A percentile compares a stretch with the other conserved stretches of the same genome.
These are phyloP conservation scores for Solanum hybrid DNA, from an alignment of 305 asterid genomes.

Conservation along the genomic window DNA sequence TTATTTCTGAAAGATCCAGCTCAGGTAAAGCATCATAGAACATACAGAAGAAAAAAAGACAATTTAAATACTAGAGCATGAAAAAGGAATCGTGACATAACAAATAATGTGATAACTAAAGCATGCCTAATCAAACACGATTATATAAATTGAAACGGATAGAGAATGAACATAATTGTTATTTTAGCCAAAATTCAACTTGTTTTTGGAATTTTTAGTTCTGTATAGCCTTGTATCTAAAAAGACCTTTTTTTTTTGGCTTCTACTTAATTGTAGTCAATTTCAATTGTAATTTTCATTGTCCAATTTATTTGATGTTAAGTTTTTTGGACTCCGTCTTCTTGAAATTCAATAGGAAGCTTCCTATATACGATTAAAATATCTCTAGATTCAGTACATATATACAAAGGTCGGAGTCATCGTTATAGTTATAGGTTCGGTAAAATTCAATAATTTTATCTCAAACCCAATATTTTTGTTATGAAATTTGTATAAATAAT, in stretches of 20 bases:
- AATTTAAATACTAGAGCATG: neutral
- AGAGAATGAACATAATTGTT: neutral
- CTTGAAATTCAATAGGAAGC: neutral
- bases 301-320: neutral
- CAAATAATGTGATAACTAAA: neutral
- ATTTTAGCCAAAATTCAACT: neutral
- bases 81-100: neutral
- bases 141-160: neutral
- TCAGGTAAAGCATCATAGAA: neutral
- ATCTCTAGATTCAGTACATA: neutral
- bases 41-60: neutral
- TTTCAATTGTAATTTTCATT: neutral
- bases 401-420: neutral
- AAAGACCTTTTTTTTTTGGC: neutral
- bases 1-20: neutral
- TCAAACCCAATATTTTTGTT: neutral
- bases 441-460: neutral
- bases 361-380: neutral
- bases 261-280: neutral
- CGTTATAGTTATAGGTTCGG: neutral
- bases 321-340: neutral
- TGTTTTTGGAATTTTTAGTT: neutral
- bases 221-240: neutral
- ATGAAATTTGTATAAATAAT: neutral
- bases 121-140: neutral